Evolutionary conservation across 371 early-diverging fungal species (phyloP).

Genomic region (Umbelopsis sp.): DNA sequence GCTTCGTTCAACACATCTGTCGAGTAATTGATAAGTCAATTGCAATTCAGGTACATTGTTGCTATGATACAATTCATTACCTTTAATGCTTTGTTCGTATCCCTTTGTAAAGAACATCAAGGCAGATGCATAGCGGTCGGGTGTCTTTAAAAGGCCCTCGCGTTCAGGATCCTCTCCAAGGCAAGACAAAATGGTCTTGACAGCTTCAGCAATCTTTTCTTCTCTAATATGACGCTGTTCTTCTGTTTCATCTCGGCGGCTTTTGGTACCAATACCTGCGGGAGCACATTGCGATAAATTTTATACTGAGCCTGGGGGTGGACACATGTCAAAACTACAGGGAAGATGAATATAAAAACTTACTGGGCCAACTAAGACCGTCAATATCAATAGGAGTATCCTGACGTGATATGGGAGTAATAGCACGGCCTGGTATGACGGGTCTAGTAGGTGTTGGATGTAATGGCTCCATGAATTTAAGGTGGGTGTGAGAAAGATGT

Average conservation of each 20-base stretch:
- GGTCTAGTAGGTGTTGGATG: slow-evolving; percentile 14
- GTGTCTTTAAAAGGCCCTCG: slow-evolving; percentile 95
- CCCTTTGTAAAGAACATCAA: slow-evolving; percentile 97
- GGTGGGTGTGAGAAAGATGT: background rate
- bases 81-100: slow-evolving; percentile 85
- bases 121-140: slow-evolving; percentile 96
- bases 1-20: slow-evolving; percentile 89
- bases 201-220: slow-evolving; percentile 82
- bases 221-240: slow-evolving; percentile 71
- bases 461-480: slow-evolving; percentile 7
- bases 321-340: background rate
- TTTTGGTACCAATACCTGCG: slow-evolving; percentile 68
- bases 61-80: slow-evolving; percentile 39
- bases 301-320: background rate
- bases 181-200: slow-evolving; percentile 86
- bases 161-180: slow-evolving; percentile 96
- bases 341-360: slow-evolving; percentile 3
- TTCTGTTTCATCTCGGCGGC: slow-evolving; percentile 77
- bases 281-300: slow-evolving; percentile 1
- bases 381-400: slow-evolving; percentile 44
- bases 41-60: background rate
- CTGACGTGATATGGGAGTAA: slow-evolving; percentile 25
- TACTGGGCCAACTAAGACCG: slow-evolving; percentile 61
- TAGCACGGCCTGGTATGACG: slow-evolving; percentile 6
- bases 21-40: slow-evolving; percentile 11